Conservation (phyloP, 257 asterid species). For the Solanum arcanum region DNA sequence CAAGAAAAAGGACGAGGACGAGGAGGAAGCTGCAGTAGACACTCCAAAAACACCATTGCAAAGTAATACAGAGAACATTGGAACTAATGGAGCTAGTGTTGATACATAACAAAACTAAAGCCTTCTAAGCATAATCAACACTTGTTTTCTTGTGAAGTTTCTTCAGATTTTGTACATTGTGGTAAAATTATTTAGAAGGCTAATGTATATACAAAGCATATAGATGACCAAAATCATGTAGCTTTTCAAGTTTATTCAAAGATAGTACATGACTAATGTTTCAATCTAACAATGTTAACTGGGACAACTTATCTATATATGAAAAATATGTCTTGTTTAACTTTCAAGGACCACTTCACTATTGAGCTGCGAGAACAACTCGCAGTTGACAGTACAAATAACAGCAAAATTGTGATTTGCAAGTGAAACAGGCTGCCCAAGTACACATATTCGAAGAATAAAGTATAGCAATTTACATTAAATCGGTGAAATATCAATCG, state of each 20-base stretch:
- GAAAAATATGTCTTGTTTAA: not conserved
- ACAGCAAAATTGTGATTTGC: not conserved
- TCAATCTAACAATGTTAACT: not conserved
- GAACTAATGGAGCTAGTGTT: not conserved
- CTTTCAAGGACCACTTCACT: not conserved
- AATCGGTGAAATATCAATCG: not conserved
- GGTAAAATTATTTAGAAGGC: not conserved
- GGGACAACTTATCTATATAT: not conserved
- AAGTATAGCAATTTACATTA: not conserved
- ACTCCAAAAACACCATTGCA: not conserved
- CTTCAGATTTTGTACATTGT: not conserved
- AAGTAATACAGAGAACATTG: not conserved
- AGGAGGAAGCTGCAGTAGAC: not conserved
- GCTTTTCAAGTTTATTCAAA: not conserved
- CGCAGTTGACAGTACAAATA: not conserved
- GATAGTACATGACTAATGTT: not conserved
- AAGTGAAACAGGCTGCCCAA: not conserved
- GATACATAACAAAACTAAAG: not conserved
- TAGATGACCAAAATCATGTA: not conserved
- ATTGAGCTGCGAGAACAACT: not conserved
- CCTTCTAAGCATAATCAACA: not conserved
- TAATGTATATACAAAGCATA: not conserved
- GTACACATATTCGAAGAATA: not conserved
- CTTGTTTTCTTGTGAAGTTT: not conserved
- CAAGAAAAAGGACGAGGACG: not conserved